Evolutionary conservation across 2,329 filamentous ascomycete genomes (phyloP), one percentile per base, ranked within the genome.

Genomic region (Daldinia sp.): DNA sequence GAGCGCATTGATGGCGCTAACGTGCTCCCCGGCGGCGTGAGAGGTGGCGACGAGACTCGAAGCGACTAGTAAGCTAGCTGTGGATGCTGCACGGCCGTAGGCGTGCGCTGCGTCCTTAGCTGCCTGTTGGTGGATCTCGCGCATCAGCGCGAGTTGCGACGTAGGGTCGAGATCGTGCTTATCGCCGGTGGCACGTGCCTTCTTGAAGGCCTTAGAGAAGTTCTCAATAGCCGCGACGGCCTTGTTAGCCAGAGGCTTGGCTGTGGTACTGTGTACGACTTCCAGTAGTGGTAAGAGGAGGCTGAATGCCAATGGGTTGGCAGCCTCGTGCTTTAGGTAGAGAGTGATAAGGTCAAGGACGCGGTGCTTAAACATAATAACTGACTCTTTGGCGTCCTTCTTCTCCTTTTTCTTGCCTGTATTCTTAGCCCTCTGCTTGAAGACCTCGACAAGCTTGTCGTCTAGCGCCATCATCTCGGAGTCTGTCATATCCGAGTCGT

Each of bases 391-490:
- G 61, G 95, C 94, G 67, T 95, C 92, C 77, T 93, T 93, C 75
- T 92, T 92, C 76, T 96, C 90, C 80, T 94, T 92, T 82, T 94
- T 96, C 77, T 92, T 69, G 78, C 86, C 90, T 1, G 84, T 82
- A 15, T 83, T 83, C 78, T 93, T 90, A 72, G 88, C 88, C 55
- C 90, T 89, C 72, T 94, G 90, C 72, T 90, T 89, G 85, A 98
- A 97, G 69, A 98, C 93, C 70, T 93, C 92, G 57, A 90, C 89
- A 3, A 99, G 88, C 76, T 95, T 91, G 10, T 88, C 87, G 75
- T 98, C 95, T 15, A 98, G 84, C 3, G 90, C 90, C 81, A 97
- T 90, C 96, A 98, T 98, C 78, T 97, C 92, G 18, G 95, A 94
- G 81, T 98, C 95, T 68, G 93, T 92, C 94, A 99, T 97, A 80